phyloP scores from a whole-genome alignment of 2,329 filamentous ascomycete genomes.

The Mollisia scopiformis region DNA sequence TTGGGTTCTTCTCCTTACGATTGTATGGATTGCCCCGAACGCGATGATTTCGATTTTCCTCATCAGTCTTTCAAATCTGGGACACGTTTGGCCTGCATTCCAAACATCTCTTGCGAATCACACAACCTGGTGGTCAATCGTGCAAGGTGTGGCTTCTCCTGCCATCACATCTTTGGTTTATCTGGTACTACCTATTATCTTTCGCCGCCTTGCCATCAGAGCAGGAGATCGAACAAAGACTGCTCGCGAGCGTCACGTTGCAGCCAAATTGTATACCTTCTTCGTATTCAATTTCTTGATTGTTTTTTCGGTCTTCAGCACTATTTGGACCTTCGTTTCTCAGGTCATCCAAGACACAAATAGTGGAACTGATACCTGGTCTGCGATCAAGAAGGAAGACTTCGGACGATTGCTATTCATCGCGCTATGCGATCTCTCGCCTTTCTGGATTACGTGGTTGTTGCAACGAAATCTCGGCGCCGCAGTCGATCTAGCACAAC shows the following conservation, averaged over 20 bases:
- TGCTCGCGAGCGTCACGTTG: constrained; percentile 86
- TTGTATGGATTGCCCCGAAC: constrained; percentile 91
- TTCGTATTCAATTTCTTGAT: constrained; percentile 98
- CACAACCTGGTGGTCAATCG: constrained; percentile 75
- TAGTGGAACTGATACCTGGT: constrained; percentile 64
- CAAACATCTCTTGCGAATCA: constrained; percentile 63
- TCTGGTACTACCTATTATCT: constrained; percentile 85
- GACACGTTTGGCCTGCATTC: constrained; percentile 78
- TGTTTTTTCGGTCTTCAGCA: constrained; percentile 90
- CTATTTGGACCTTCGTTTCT: constrained; percentile 74
- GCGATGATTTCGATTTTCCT: constrained; percentile 93
- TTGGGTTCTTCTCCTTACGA: constrained; percentile 80
- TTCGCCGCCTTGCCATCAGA: constrained; percentile 81
- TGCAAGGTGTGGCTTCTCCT: constrained; percentile 90
- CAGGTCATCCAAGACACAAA: constrained; percentile 63
- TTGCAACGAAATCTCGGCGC: constrained; percentile 92
- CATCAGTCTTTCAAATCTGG: constrained; percentile 81
- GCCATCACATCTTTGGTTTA: constrained; percentile 88
- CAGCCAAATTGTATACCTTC: constrained; percentile 89
- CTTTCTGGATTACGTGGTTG: constrained; percentile 94
- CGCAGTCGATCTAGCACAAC: constrained; percentile 88
- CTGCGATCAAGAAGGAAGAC: constrained; percentile 66
- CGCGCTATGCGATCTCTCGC: constrained; percentile 80
- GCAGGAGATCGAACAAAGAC: constrained; percentile 92
- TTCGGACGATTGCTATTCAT: constrained; percentile 67